These are phyloP conservation scores for Hortaea sp. DNA, from an alignment of 2,329 filamentous ascomycete genomes.

Conservation along the genomic window DNA sequence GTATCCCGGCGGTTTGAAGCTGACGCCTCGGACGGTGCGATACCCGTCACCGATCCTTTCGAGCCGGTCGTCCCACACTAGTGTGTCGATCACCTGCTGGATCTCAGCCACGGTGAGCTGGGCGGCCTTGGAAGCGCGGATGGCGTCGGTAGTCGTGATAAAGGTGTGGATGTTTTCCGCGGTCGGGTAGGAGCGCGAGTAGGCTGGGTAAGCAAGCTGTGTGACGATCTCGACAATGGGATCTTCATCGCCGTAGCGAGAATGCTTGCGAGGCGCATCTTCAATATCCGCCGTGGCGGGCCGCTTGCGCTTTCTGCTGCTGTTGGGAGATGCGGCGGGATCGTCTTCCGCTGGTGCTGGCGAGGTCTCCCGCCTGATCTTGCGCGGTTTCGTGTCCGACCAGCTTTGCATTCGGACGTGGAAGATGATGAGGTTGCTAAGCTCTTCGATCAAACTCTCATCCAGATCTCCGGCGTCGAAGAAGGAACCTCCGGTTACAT, in stretches of 20 bases:
- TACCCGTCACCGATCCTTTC: constrained; percentile 51
- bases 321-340: background rate
- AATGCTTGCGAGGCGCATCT: constrained; percentile 20
- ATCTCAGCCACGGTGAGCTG: constrained; percentile 58
- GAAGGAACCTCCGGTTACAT: constrained; percentile 89
- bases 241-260: constrained; percentile 7
- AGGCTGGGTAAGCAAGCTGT: constrained; percentile 22
- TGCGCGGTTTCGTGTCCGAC: constrained; percentile 40
- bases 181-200: constrained; percentile 61
- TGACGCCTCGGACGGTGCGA: constrained; percentile 30
- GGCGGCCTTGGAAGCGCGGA: constrained; percentile 53
- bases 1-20: constrained; percentile 16
- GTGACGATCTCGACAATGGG: constrained; percentile 12
- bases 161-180: constrained; percentile 65
- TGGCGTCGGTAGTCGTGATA: constrained; percentile 58
- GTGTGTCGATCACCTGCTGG: constrained; percentile 74
- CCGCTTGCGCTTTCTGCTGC: constrained; percentile 20
- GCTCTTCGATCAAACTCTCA: constrained; percentile 70
- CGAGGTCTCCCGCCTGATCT: constrained; percentile 9
- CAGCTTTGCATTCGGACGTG: constrained; percentile 64
- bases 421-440: constrained; percentile 64
- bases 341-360: constrained; percentile 2
- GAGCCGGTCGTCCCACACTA: constrained; percentile 78
- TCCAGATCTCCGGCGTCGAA: constrained; percentile 88
- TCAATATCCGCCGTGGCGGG: constrained; percentile 18